A percentile compares a stretch with the other conserved stretches of the same genome.
Conservation (phyloP, 176 grass and related monocot species). For the Alopecurus myosuroides region DNA sequence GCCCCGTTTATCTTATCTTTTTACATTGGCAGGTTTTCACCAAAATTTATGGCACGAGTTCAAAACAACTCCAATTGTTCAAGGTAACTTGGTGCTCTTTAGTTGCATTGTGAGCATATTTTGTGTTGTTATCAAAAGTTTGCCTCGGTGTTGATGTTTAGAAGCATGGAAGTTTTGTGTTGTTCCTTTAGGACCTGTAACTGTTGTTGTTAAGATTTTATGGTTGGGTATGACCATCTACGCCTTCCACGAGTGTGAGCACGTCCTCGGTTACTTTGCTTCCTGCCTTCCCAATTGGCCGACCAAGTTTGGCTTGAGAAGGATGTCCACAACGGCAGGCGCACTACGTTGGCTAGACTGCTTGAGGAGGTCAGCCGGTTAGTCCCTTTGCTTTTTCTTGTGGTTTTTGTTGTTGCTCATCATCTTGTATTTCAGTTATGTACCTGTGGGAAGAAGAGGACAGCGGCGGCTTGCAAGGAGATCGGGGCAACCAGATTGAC, state of each 20-base stretch:
- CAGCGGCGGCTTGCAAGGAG: background rate
- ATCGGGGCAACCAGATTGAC: background rate
- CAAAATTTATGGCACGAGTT: constrained; percentile 79
- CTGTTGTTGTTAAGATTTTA: background rate
- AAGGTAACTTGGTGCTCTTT: constrained; percentile 55
- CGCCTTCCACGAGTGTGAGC: background rate
- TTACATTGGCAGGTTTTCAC: no score
- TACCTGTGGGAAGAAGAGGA: background rate
- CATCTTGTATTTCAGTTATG: background rate
- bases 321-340: background rate
- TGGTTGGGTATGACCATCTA: background rate
- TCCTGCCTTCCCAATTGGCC: background rate
- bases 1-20: no score
- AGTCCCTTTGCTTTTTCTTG: background rate
- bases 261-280: background rate
- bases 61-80: constrained; percentile 66
- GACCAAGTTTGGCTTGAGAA: background rate
- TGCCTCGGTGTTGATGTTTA: background rate
- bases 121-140: constrained; percentile 1
- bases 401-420: background rate
- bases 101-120: background rate
- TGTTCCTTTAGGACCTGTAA: background rate
- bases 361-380: background rate
- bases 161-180: background rate
- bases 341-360: background rate